These are phyloP conservation scores for Hypoxylon sp. DNA, from an alignment of 2,329 filamentous ascomycete species.

Conservation along the genomic window DNA sequence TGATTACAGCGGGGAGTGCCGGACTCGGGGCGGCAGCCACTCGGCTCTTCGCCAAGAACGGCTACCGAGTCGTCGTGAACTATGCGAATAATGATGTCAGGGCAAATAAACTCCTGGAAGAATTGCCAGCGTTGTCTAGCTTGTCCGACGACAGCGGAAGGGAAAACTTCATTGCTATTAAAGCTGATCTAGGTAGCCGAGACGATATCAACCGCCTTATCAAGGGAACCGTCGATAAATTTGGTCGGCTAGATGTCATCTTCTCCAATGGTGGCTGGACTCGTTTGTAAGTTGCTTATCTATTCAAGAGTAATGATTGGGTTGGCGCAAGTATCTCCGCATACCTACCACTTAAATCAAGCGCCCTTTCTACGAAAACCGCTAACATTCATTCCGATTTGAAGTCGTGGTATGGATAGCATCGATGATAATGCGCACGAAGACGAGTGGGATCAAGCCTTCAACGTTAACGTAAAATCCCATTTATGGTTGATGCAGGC, in stretches of 20 bases:
- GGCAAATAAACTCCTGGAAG: slow-evolving; percentile 71
- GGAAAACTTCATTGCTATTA: slow-evolving; percentile 65
- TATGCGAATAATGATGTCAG: slow-evolving; percentile 74
- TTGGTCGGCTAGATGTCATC: slow-evolving; percentile 82
- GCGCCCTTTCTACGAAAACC: neutral
- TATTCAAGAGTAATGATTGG: neutral
- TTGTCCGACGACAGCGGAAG: slow-evolving; percentile 45
- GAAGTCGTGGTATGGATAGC: slow-evolving; percentile 59
- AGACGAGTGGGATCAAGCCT: slow-evolving; percentile 72
- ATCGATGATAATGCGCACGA: slow-evolving; percentile 70
- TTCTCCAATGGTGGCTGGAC: slow-evolving; percentile 81
- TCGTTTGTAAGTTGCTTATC: slow-evolving; percentile 49
- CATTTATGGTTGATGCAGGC: slow-evolving; percentile 74
- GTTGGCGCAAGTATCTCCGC: neutral
- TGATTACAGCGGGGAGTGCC: slow-evolving; percentile 70
- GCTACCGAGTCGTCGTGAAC: slow-evolving; percentile 80
- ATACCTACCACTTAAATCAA: neutral
- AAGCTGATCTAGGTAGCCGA: slow-evolving; percentile 76
- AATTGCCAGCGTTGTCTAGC: slow-evolving; percentile 66
- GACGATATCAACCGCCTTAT: slow-evolving; percentile 73
- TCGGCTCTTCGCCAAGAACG: slow-evolving; percentile 76
- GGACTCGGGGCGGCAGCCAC: slow-evolving; percentile 80
- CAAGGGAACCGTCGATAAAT: slow-evolving; percentile 68
- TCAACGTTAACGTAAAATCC: slow-evolving; percentile 74
- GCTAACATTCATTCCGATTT: slow-evolving; percentile 13